Conservation (phyloP, 805 yeast species). For the Jamesozyma hellenica region DNA sequence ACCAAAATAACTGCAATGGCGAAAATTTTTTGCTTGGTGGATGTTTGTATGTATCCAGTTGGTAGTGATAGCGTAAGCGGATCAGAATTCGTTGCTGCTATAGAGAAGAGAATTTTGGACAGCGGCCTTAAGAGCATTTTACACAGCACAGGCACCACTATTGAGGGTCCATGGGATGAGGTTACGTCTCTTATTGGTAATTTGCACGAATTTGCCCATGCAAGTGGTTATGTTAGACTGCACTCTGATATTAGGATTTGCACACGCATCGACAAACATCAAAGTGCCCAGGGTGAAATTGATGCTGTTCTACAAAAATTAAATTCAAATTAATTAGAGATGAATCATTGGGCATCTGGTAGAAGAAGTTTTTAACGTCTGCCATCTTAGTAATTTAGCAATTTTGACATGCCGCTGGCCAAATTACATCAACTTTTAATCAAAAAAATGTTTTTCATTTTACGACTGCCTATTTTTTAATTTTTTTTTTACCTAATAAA, state of each 20-base stretch:
- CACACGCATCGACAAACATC: slow-evolving; percentile 66
- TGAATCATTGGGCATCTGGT: neutral
- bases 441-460: no score
- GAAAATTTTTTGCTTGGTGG: slow-evolving; percentile 61
- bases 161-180: slow-evolving; percentile 86
- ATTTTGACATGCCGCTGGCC: no score
- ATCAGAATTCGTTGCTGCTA: slow-evolving; percentile 65
- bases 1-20: slow-evolving; percentile 4
- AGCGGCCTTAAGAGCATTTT: slow-evolving; percentile 57
- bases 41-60: slow-evolving; percentile 77
- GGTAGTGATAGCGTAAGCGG: slow-evolving; percentile 75
- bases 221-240: slow-evolving; percentile 61
- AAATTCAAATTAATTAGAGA: no score
- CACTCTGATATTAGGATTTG: slow-evolving; percentile 85
- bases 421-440: no score
- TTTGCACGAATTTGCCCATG: slow-evolving; percentile 64
- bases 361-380: no score
- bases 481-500: no score
- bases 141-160: slow-evolving; percentile 89
- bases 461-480: no score
- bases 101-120: slow-evolving; percentile 52
- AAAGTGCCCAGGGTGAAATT: slow-evolving; percentile 63
- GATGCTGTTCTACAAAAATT: slow-evolving; percentile 48
- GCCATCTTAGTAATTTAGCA: no score
- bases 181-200: slow-evolving; percentile 73